Base-by-base conservation (phyloP, 2,329 filamentous ascomycete genomes). In the Leptographium procerum region DNA sequence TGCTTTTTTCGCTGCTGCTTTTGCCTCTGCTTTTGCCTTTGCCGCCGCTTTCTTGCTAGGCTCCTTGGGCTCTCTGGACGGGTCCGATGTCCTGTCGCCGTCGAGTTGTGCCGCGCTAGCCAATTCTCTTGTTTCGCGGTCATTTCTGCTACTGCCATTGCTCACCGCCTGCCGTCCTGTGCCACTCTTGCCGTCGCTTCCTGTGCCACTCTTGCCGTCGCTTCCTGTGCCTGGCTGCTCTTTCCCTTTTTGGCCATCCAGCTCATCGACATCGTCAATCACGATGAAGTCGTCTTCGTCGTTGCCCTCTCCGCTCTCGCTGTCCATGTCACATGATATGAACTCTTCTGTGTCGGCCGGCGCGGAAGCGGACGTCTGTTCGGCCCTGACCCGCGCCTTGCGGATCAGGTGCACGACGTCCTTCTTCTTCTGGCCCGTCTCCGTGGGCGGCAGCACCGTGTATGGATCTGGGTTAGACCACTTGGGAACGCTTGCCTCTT, bases 401-500 rank as follows among this genome's bases (percentile, higher is more conserved):
- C 91, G 86, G 65, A 97, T 96, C 61, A 96, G 72, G 66, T 95
- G 89, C 40, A 97, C 89, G 45, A 96, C 86, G 64, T 96, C 91
- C 64, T 84, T 86, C 71, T 87, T 90, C 72, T 94, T 95, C 24
- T 81, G 80, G 45, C 82, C 78, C 6, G 76, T 77, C 63, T 91
- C 87, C 0, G 85, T 82, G 8, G 90, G 91, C 10, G 92, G 92
- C 11, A 96, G 76, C 2, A 84, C 88, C 7, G 89, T 95, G 71
- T 97, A 96, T 0, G 91, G 91, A 69, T 97, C 92, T 4, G 92
- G 91, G 65, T 97, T 97, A 5, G 91, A 96, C 92, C 92, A 97
- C 70, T 88, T 91, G 3, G 91, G 90, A 6, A 69, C 13, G 33
- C 31, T 33, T 14, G 26, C 14, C 19, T 33, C 28, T 26, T 57